Conservation (phyloP, 2,329 filamentous ascomycete species). For the Botrytis squamosa region DNA sequence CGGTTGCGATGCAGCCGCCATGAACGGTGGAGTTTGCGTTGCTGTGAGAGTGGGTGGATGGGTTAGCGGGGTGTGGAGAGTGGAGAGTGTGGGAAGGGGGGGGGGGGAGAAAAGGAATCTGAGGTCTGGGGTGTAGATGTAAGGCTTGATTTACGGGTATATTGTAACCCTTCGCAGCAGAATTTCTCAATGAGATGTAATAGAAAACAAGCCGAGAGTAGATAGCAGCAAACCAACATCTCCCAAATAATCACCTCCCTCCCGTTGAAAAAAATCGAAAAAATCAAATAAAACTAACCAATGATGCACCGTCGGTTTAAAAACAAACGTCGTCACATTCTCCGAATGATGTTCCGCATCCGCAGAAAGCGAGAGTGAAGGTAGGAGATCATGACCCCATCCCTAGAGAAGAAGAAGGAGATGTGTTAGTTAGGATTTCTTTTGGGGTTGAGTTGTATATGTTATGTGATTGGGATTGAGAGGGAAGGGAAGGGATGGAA, state of each 20-base stretch:
- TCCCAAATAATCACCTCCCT: too few relatives aligned
- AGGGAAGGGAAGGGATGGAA: background rate
- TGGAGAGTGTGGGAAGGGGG: too few relatives aligned
- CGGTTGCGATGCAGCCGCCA: constrained; percentile 4
- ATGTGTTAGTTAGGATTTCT: background rate
- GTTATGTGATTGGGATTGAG: background rate
- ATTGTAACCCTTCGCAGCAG: too few relatives aligned
- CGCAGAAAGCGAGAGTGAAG: background rate
- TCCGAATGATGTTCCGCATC: background rate
- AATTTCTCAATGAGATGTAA: background rate
- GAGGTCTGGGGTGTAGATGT: too few relatives aligned
- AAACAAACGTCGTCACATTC: constrained; percentile 6
- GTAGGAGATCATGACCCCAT: constrained; percentile 6
- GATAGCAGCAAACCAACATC: too few relatives aligned
- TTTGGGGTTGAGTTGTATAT: background rate
- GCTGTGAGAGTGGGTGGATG: background rate
- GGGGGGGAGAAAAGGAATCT: too few relatives aligned
- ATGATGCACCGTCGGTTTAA: background rate
- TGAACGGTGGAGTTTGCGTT: background rate
- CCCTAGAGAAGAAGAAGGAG: background rate
- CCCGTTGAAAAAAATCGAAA: background rate
- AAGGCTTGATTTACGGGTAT: too few relatives aligned
- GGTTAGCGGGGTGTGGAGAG: background rate
- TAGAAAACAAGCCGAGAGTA: background rate
- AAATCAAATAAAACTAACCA: background rate